These are phyloP conservation scores for Aureobasidium musti DNA, from an alignment of 2,329 filamentous ascomycete species.

Conservation along the genomic window DNA sequence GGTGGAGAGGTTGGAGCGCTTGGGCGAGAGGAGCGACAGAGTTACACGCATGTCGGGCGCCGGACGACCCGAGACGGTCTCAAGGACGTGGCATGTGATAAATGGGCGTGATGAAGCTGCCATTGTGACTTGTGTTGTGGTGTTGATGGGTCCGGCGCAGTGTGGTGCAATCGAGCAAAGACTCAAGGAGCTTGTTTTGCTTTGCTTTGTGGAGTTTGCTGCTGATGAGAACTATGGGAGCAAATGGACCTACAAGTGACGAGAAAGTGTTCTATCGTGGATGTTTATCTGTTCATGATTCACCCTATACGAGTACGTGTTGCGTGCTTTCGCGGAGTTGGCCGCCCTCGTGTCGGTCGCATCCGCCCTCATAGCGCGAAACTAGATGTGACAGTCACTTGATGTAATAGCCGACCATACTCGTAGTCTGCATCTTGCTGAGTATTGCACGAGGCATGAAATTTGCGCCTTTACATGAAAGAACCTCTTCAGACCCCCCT, in stretches of 20 bases:
- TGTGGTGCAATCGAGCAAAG: background rate
- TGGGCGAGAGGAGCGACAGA: conserved; percentile 53
- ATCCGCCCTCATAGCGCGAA: background rate
- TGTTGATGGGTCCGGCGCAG: background rate
- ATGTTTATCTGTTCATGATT: background rate
- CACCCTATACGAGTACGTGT: background rate
- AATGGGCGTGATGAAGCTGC: conserved; percentile 45
- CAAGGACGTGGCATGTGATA: conserved; percentile 86
- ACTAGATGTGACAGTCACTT: too few species aligned
- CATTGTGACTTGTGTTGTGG: conserved; percentile 30
- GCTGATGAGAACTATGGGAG: background rate
- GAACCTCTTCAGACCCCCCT: too few species aligned
- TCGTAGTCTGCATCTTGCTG: too few species aligned
- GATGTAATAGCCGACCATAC: too few species aligned
- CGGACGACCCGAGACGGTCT: conserved; percentile 73
- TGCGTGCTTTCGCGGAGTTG: background rate
- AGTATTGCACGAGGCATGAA: too few species aligned
- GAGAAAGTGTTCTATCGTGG: background rate
- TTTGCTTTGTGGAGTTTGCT: background rate
- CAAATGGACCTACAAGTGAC: background rate
- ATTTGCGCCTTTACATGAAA: too few species aligned
- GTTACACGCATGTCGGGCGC: conserved; percentile 67
- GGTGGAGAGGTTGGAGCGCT: conserved; percentile 35
- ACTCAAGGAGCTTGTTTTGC: too few species aligned
- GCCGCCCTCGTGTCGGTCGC: background rate